Evolutionary conservation across 345 rosid species (phyloP).

Genomic region (Dipteronia dyeriana): DNA sequence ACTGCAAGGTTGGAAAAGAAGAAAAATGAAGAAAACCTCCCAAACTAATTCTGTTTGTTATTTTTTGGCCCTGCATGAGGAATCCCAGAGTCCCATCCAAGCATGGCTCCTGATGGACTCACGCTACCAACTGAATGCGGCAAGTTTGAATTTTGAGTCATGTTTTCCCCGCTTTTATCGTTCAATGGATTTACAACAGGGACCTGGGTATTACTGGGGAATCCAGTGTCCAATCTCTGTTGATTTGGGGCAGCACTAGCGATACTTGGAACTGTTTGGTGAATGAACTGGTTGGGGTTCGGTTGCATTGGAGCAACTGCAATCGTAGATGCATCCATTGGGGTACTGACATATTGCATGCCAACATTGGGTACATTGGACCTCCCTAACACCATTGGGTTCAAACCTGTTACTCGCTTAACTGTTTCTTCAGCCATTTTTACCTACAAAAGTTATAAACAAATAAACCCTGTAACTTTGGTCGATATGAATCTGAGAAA

Average conservation of each 20-base stretch:
- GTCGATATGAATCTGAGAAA: slow-evolving; percentile 8
- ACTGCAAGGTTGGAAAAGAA: too few relatives aligned
- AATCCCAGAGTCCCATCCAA: slow-evolving; percentile 29
- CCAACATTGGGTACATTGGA: slow-evolving; percentile 45
- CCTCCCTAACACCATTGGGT: slow-evolving; percentile 65
- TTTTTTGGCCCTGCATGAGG: slow-evolving; percentile 24
- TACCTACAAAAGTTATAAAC: slow-evolving; percentile 54
- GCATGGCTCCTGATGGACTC: slow-evolving; percentile 22
- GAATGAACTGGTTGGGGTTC: slow-evolving; percentile 43
- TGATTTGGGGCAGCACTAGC: slow-evolving; percentile 33
- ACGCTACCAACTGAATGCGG: slow-evolving; percentile 19
- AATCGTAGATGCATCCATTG: slow-evolving; percentile 30
- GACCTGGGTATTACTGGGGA: slow-evolving; percentile 26
- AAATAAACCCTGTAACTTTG: slow-evolving; percentile 12
- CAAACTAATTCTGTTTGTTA: slow-evolving; percentile 25
- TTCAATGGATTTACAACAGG: slow-evolving; percentile 24
- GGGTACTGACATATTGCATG: slow-evolving; percentile 40
- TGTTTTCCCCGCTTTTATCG: slow-evolving; percentile 21
- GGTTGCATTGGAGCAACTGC: slow-evolving; percentile 37
- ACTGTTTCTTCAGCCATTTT: slow-evolving; percentile 99
- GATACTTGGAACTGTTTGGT: slow-evolving; percentile 37
- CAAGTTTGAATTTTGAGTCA: slow-evolving; percentile 21
- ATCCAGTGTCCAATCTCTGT: slow-evolving; percentile 33
- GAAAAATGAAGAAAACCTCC: background rate
- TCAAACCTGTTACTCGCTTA: slow-evolving; percentile 80